These are phyloP conservation scores for Chalciporus chontae DNA, from an alignment of 768 basidiomycete species.

Conservation along the genomic window DNA sequence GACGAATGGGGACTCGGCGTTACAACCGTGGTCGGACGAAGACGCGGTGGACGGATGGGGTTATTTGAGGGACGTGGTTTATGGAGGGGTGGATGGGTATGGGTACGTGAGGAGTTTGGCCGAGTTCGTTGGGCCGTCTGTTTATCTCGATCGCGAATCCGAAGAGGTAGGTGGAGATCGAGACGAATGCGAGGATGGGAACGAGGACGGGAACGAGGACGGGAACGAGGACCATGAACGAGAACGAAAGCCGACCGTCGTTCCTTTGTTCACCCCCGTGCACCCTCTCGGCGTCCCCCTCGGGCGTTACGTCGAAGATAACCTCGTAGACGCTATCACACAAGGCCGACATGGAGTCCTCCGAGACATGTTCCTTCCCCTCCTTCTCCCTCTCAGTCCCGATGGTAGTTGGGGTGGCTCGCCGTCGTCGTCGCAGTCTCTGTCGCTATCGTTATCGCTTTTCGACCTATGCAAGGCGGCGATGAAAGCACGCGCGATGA, in stretches of 20 bases:
- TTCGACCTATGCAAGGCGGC: background rate
- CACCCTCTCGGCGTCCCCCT: constrained; percentile 33
- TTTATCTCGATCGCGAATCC: constrained; percentile 1
- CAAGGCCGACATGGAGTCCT: constrained; percentile 38
- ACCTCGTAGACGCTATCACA: constrained; percentile 39
- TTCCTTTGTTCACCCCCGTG: background rate
- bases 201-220: background rate
- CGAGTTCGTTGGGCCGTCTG: constrained; percentile 52
- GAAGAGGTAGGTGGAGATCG: background rate
- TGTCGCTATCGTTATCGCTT: background rate
- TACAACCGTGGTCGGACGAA: constrained; percentile 45
- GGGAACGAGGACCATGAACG: background rate
- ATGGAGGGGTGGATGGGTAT: constrained; percentile 72
- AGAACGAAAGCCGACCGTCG: background rate
- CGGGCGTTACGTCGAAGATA: constrained; percentile 38
- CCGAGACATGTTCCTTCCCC: constrained; percentile 24
- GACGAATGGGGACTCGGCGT: constrained; percentile 5
- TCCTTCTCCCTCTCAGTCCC: background rate
- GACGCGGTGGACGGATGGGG: constrained; percentile 55
- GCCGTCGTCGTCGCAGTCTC: too few relatives aligned
- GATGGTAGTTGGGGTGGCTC: too few relatives aligned
- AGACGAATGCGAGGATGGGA: background rate
- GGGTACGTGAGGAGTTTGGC: constrained; percentile 77
- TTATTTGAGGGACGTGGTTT: constrained; percentile 72
- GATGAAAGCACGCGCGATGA: background rate